Conservation (phyloP, 768 basidiomycete genomes). For the Leccinum subtestaceum region DNA sequence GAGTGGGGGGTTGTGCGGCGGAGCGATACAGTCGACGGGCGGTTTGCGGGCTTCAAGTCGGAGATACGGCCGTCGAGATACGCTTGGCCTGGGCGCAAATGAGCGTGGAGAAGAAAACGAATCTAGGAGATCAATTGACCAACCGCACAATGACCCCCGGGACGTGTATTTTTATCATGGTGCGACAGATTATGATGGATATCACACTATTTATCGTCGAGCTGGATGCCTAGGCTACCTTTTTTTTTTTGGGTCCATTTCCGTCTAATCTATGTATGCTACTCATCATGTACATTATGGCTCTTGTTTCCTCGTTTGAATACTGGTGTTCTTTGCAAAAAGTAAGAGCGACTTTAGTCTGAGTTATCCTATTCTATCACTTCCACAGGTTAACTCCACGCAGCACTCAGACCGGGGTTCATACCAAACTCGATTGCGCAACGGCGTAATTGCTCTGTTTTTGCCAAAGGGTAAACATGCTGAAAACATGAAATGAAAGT, state of each 20-base stretch:
- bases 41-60: conserved; percentile 25
- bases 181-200: not conserved
- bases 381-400: not conserved
- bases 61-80: conserved; percentile 24
- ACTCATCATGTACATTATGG: not conserved
- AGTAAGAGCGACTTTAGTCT: not conserved
- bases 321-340: not conserved
- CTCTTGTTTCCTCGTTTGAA: not conserved
- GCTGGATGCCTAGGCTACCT: not conserved
- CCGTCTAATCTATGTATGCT: too few relatives aligned
- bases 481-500: conserved; percentile 17
- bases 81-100: conserved; percentile 13
- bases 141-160: not conserved
- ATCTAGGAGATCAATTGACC: not conserved
- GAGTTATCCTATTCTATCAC: too few relatives aligned
- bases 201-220: not conserved
- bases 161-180: not conserved
- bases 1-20: conserved; percentile 17
- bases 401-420: not conserved
- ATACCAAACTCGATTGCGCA: not conserved
- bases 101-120: not conserved
- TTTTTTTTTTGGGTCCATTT: too few relatives aligned
- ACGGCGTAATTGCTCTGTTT: not conserved
- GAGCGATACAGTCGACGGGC: conserved; percentile 6
- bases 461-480: not conserved